Evolutionary conservation across 2,329 filamentous ascomycete genomes (phyloP), one percentile per base, ranked within the genome.

Genomic region (Paecilomyces sp.): DNA sequence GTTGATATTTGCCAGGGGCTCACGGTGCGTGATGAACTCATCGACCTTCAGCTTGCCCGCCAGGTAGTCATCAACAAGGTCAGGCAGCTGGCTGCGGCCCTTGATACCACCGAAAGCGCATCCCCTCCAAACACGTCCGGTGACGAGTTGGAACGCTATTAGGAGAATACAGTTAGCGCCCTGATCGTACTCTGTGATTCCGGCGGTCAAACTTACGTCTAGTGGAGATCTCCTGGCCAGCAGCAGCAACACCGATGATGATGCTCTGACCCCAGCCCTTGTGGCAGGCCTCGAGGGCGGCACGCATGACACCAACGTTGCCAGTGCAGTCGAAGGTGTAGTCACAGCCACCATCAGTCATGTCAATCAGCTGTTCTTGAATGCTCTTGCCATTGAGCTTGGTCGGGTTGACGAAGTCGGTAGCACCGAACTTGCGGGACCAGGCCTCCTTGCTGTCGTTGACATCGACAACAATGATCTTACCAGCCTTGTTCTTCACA

Each of bases 321-420:
- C 94, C 94, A 6, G 94, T 99, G 84, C 94, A 97, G 82, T 99
- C 94, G 74, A 99, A 99, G 56, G 94, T 99, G 82, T 97, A 97
- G 81, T 99, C 94, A 75, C 92, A 96, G 57, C 94, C 94, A 66
- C 94, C 94, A 71, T 97, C 94, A 1, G 94, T 99, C 89, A 97
- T 92, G 79, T 97, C 93, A 67, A 97, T 86, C 65, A 99, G 84
- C 81, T 93, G 89, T 72, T 96, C 91, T 70, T 95, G 91, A 67
- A 97, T 89, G 61, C 85, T 91, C 83, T 93, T 89, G 61, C 71
- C 69, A 64, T 83, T 84, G 67, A 93, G 80, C 77, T 93, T 88
- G 61, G 83, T 87, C 53, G 94, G 94, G 83, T 99, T 97, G 70
- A 99, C 90, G 72, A 99, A 99, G 78, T 97, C 85, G 18, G 94